phyloP scores from a whole-genome alignment of 2,329 filamentous ascomycete species.

The Trichoderma lentiforme region DNA sequence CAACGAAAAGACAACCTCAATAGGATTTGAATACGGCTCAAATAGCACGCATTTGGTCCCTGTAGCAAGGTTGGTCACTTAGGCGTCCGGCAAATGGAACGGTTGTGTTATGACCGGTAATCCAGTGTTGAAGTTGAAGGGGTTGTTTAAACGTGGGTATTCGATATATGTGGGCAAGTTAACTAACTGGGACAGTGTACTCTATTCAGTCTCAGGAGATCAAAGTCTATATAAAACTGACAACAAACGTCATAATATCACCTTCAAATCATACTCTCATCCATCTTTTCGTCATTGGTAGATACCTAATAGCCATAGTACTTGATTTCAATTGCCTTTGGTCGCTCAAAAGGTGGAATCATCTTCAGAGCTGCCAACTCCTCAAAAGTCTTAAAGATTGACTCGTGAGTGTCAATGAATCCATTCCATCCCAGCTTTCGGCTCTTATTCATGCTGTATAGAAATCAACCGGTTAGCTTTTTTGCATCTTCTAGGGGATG shows the following conservation, averaged over 20 bases:
- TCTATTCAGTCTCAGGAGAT: neutral
- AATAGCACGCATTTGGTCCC: no score
- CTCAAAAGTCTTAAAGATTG: neutral
- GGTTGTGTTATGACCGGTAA: no score
- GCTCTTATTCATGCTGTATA: neutral
- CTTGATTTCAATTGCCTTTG: neutral
- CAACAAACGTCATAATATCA: neutral
- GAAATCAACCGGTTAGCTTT: neutral
- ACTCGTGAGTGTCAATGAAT: neutral
- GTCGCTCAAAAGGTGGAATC: neutral
- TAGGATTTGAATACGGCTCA: no score
- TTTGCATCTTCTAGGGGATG: neutral
- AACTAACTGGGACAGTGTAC: neutral
- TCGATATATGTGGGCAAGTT: neutral
- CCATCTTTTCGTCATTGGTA: neutral
- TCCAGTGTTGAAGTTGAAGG: neutral
- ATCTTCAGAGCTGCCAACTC: neutral
- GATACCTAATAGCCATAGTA: neutral
- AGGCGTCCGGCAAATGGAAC: no score
- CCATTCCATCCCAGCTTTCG: constrained; percentile 12
- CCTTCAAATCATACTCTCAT: neutral
- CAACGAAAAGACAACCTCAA: no score
- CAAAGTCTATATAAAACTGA: neutral
- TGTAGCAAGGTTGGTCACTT: no score
- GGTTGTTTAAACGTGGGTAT: neutral